Base-by-base conservation (phyloP, 2,329 filamentous ascomycete species). In the Xylaria sp. region DNA sequence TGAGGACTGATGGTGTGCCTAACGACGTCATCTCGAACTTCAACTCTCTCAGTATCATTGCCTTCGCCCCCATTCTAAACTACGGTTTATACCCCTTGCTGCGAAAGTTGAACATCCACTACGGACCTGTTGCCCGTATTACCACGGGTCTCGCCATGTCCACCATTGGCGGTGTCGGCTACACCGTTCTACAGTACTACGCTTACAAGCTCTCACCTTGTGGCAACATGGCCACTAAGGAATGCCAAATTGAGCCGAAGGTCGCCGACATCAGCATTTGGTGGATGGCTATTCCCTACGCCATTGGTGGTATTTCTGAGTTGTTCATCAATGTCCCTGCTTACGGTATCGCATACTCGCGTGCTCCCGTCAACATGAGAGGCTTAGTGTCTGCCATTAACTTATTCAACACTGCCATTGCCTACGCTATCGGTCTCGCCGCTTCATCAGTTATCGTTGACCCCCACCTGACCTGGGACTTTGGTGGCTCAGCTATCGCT, bases 271-370 rank as follows among this genome's bases (percentile, higher is more conserved):
- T 85, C 59, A 83, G 79, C 43, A 81, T 84, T 47, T 85, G 88
- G 77, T 88, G 82, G 74, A 80, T 89, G 69, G 83, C 82, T 1
- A 76, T 87, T 6, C 78, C 80, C 5, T 85, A 82, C 66, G 82
- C 86, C 5, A 72, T 78, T 0, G 73, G 76, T 5, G 82, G 86
- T 35, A 77, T 90, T 45, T 78, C 78, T 2, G 79, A 80, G 55
- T 77, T 91, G 19, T 82, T 83, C 67, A 73, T 82, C 69, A 82
- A 82, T 70, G 81, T 83, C 2, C 80, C 80, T 0, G 82, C 82
- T 1, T 84, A 80, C 70, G 82, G 80, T 62, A 80, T 84, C 61
- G 82, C 83, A 1, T 85, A 84, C 71, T 79, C 82, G 1, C 78
- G 80, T 9, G 79, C 82, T 1, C 82, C 82, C 2, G 72, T 77